phyloP scores from a whole-genome alignment of 805 yeast species.

The Candida koratica region DNA sequence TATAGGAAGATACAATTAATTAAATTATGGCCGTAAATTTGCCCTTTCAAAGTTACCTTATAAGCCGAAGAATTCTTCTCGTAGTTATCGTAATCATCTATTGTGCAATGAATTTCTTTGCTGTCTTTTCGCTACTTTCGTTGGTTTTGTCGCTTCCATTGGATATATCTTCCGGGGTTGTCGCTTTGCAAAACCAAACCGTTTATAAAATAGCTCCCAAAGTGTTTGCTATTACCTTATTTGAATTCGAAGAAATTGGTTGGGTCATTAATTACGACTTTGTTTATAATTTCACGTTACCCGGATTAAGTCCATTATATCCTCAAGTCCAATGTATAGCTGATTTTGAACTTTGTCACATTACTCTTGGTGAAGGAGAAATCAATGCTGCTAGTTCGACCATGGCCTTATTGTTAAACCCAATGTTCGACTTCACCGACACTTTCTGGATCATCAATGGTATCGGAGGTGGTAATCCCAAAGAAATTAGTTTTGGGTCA shows the following conservation, averaged over 20 bases:
- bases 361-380: constrained; percentile 69
- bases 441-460: constrained; percentile 64
- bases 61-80: constrained; percentile 1
- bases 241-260: constrained; percentile 47
- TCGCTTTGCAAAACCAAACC: not conserved
- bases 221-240: constrained; percentile 54
- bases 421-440: constrained; percentile 53
- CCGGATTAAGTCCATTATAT: constrained; percentile 62
- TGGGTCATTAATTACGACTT: constrained; percentile 50
- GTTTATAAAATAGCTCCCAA: constrained; percentile 41
- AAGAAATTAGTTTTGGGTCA: constrained; percentile 52
- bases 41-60: too few species aligned
- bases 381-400: constrained; percentile 61
- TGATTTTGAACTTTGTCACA: constrained; percentile 49
- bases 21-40: too few species aligned
- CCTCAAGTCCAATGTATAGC: constrained; percentile 54
- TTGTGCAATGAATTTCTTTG: constrained; percentile 1
- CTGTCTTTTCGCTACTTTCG: constrained; percentile 4
- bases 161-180: constrained; percentile 1
- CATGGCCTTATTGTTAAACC: constrained; percentile 50
- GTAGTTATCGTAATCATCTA: not conserved
- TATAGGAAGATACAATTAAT: too few species aligned
- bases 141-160: constrained; percentile 7
- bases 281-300: constrained; percentile 52
- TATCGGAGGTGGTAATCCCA: constrained; percentile 63